Percentiles rank a stretch among this genome's conserved stretches.
These are phyloP conservation scores for Talaromyces wortmannii DNA, from an alignment of 495 filamentous ascomycete genomes.

Conservation along the genomic window DNA sequence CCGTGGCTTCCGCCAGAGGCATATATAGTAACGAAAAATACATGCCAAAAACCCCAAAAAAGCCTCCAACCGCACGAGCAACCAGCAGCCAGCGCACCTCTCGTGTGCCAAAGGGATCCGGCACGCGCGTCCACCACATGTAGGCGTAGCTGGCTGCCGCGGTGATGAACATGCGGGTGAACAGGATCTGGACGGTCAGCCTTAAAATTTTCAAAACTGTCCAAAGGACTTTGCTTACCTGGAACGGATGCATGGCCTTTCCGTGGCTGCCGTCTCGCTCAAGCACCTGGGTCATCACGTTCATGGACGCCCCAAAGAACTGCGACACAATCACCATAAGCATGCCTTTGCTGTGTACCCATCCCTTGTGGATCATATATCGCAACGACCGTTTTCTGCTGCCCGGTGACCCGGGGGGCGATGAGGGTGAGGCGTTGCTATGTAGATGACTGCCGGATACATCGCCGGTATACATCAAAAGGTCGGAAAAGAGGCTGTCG, in stretches of 20 bases:
- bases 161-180: conserved; percentile 78
- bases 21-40: conserved; percentile 85
- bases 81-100: conserved; percentile 62
- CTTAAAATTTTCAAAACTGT: neutral
- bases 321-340: conserved; percentile 69
- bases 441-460: neutral
- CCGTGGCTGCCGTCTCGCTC: conserved; percentile 61
- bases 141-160: conserved; percentile 58
- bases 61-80: conserved; percentile 64
- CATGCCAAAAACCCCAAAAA: conserved; percentile 77
- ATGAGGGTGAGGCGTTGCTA: conserved; percentile 5
- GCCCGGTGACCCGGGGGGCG: conserved; percentile 19
- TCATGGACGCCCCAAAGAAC: conserved; percentile 86
- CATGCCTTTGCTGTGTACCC: conserved; percentile 63
- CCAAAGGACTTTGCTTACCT: conserved; percentile 32
- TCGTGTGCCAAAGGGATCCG: conserved; percentile 61
- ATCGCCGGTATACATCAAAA: conserved; percentile 1
- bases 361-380: conserved; percentile 17
- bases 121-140: conserved; percentile 64
- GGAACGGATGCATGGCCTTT: conserved; percentile 74
- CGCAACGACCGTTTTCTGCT: neutral
- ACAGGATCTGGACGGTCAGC: conserved; percentile 53
- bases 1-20: conserved; percentile 83
- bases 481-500: conserved; percentile 3
- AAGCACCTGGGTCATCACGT: conserved; percentile 70